Base-by-base conservation (phyloP, 257 asterid genomes). In the Euphrasia confusa region DNA sequence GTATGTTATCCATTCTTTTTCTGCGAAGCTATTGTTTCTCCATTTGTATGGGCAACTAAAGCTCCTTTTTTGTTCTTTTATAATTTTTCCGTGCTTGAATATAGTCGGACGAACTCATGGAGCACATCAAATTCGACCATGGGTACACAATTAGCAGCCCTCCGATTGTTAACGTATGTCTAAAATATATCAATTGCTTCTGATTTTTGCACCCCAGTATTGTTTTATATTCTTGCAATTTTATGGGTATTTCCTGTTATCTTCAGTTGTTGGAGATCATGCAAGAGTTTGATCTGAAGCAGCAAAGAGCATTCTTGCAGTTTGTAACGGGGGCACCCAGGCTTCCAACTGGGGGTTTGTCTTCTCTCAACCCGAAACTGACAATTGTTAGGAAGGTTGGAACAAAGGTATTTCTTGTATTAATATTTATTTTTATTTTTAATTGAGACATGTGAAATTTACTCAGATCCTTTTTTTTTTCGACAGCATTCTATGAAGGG, bases 321-420 rank as follows among this genome's bases (percentile, higher is more conserved):
- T 92, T 92, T 78, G 95, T 89, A 72, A 92, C 99, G 5, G 99
- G 99, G 45, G 91, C 97, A 55, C 97, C 97, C 62, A 83, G 95
- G 35, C 97, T 92, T 63, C 97, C 97, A 54, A 79, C 80, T 0
- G 99, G 99, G 59, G 99, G 99, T 3, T 67, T 92, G 76, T 88
- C 99, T 71, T 85, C 97, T 54, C 97, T 92, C 50, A 86, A 80
- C 77, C 99, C 99, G 12, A 92, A 84, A 76, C 71, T 92, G 69
- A 92, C 99, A 30, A 82, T 92, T 53, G 99, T 92, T 69, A 88
- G 96, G 7, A 92, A 92, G 99, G 97, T 84, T 18, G 39, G 81
- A 60, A 40, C 33, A 2, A 17, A 28, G 40, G 10, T 35, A 5
- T 7, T 35, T 35, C 39, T 33, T 33, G 39, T 33, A 33, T 33